Conservation (phyloP, 129 eudicot genomes). For the Helianthus annuus region HanXRQr2.0-SUNRISE NC_035448.2:144157557-144158056, state of each 20-base stretch:
- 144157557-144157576: conserved; percentile 18
- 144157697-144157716: conserved; percentile 4
- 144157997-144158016: conserved; percentile 75
- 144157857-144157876: conserved; percentile 69
- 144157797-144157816: conserved; percentile 92
- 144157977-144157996: conserved; percentile 65
- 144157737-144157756: conserved; percentile 92
- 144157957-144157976: conserved; percentile 86
- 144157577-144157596: conserved; percentile 19
- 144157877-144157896: conserved; percentile 53
- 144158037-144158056: conserved; percentile 53
- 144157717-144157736: conserved; percentile 17
- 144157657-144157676: neutral
- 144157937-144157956: conserved; percentile 71
- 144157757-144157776: conserved; percentile 76
- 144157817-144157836: conserved; percentile 70
- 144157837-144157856: conserved; percentile 67
- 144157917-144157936: conserved; percentile 32
- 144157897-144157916: conserved; percentile 45
- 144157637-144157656: neutral
- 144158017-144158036: conserved; percentile 43
- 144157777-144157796: conserved; percentile 67
- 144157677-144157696: conserved; percentile 11
- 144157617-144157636: neutral
- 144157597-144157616: conserved; percentile 19